Base-by-base conservation (phyloP, 768 basidiomycete genomes). In the Rhizopogon vulgaris region DNA sequence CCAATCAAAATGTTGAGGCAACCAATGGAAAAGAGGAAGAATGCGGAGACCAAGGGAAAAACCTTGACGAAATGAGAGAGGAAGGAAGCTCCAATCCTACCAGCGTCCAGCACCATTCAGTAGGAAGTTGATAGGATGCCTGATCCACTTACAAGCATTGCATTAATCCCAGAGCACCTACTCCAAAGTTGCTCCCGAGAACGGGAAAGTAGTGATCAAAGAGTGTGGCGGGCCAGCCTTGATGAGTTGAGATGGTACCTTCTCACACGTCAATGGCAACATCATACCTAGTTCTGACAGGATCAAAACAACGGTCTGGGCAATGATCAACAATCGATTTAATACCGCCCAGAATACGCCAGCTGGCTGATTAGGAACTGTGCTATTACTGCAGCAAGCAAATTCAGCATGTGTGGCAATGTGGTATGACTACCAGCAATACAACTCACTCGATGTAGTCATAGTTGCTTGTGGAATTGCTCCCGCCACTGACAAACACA, bases 291-390 rank as follows among this genome's bases (percentile, higher is more conserved):
- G 50, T 48, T 68, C 66, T 1, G 68, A 68, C 27, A 68, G 66
- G 55, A 92, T 70, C 49, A 95, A 81, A 48, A 90, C 75, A 60
- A 94, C 64, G 47, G 83, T 78, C 66, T 93, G 85, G 70, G 87
- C 84, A 52, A 90, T 76, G 69, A 94, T 88, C 63, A 95, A 77
- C n/a, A 95, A 70, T 40, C 87, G 82, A 60, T 90, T 85, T 52
- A 94, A 76, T 41, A 94, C 81, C 2, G 90, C 86, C 90, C 92
- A 96, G 70, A 96, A 95, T 22, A 84, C 82, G 25, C 94, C 94
- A 6, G 90, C 94, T 41, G 91, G 75, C 67, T 95, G 93, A 69
- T 93, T 91, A 3, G 93, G 93, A n/a, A 96, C 89, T 0, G 91
- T 90, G 68, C 85, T 88, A 49, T 85, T 80, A 60, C 76, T 81